phyloP scores from a whole-genome alignment of 768 basidiomycete genomes.

The Psilocybe cubensis region DNA sequence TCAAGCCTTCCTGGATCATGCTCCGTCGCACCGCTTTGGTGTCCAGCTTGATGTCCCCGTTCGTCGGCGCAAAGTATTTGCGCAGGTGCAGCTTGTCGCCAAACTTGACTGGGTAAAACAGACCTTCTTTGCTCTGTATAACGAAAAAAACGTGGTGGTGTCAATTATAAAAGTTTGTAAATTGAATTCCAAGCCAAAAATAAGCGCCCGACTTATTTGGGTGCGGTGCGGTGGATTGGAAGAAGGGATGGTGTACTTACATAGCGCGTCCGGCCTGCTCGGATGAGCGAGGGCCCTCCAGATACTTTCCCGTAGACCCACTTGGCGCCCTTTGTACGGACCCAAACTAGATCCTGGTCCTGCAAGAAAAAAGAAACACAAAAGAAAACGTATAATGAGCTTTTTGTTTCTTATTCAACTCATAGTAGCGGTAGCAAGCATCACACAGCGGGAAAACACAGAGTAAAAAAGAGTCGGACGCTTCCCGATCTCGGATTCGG shows the following conservation, averaged over 20 bases:
- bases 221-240: too few relatives aligned
- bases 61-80: constrained; percentile 64
- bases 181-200: too few relatives aligned
- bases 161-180: too few relatives aligned
- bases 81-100: constrained; percentile 45
- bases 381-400: constrained; percentile 3
- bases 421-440: neutral
- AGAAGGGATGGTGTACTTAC: constrained; percentile 33
- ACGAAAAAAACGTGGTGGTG: too few relatives aligned
- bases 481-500: too few relatives aligned
- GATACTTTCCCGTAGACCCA: constrained; percentile 56
- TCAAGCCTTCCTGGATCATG: constrained; percentile 52
- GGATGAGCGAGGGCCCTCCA: constrained; percentile 40
- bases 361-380: too few relatives aligned
- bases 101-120: constrained; percentile 60
- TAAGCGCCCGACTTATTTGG: constrained; percentile 9
- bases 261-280: constrained; percentile 47
- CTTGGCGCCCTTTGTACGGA: constrained; percentile 49
- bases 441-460: neutral
- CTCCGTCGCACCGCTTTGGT: constrained; percentile 45
- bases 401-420: neutral
- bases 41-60: constrained; percentile 72
- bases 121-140: constrained; percentile 29
- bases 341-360: constrained; percentile 56
- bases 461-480: too few relatives aligned